Evolutionary conservation across 1,284 basidiomycete genomes (phyloP).

Genomic region (Grifola frondosa): DNA sequence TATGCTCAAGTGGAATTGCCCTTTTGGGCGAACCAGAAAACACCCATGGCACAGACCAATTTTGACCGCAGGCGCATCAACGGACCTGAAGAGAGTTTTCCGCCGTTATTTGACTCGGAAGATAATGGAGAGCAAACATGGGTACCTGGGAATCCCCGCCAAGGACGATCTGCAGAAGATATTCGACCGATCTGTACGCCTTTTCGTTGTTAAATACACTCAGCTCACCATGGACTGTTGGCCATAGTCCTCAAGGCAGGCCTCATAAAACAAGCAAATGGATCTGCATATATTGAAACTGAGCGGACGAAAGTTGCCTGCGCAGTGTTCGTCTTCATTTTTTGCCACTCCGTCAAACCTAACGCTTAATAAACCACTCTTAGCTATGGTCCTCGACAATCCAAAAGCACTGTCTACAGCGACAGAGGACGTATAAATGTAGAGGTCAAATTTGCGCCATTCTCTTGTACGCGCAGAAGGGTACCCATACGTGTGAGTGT

Average conservation of each 20-base stretch:
- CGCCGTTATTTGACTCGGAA: conserved; percentile 58
- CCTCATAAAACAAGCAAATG: conserved; percentile 89
- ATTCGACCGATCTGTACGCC: conserved; percentile 83
- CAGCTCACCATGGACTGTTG: not conserved
- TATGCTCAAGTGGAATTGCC: not conserved
- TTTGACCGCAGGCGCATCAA: conserved; percentile 87
- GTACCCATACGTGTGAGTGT: conserved; percentile 82
- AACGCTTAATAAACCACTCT: no score
- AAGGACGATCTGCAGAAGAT: conserved; percentile 55
- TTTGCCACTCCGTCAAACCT: no score
- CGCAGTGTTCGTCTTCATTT: conserved; percentile 88
- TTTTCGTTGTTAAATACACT: conserved; percentile 4
- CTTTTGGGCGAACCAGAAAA: not conserved
- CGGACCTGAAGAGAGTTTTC: conserved; percentile 80
- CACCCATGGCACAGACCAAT: conserved; percentile 35
- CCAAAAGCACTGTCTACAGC: conserved; percentile 75
- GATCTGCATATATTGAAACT: conserved; percentile 93
- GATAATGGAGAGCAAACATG: conserved; percentile 31
- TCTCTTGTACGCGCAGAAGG: conserved; percentile 75
- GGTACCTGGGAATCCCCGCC: conserved; percentile 39
- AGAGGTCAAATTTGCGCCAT: conserved; percentile 96
- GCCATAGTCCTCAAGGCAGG: conserved; percentile 84
- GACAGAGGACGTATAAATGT: conserved; percentile 90
- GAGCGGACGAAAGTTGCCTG: conserved; percentile 90
- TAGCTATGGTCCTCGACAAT: conserved; percentile 93